Percentiles rank a stretch among this genome's conserved stretches.
These are phyloP conservation scores for Pulveroboletus sp. DNA, from an alignment of 768 basidiomycete species.

Conservation along the genomic window DNA sequence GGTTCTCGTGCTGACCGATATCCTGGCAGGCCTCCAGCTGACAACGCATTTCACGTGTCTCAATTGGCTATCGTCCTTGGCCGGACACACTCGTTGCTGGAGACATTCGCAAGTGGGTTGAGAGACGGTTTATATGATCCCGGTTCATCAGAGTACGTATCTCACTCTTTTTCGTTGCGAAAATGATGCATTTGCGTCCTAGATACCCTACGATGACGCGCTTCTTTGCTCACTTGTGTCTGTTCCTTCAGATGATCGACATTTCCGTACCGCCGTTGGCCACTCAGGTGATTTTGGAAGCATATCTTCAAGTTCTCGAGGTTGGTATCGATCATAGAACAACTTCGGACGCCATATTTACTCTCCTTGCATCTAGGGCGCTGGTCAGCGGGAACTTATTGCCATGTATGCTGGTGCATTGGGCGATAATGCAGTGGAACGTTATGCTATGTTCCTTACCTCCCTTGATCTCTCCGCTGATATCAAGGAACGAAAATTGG, in stretches of 20 bases:
- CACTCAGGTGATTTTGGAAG: constrained; percentile 80
- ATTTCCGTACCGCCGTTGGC: constrained; percentile 68
- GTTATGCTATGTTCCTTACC: constrained; percentile 88
- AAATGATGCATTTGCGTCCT: constrained; percentile 2
- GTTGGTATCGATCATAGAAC: constrained; percentile 33
- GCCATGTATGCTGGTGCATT: constrained; percentile 92
- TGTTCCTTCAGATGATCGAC: constrained; percentile 84
- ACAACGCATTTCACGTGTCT: constrained; percentile 78
- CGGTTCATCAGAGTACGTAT: constrained; percentile 54
- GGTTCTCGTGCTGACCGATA: constrained; percentile 2
- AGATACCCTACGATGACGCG: constrained; percentile 75
- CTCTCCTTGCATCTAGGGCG: constrained; percentile 40
- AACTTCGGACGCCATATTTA: neutral
- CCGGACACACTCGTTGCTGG: constrained; percentile 63
- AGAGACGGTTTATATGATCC: constrained; percentile 47
- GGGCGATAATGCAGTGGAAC: constrained; percentile 87
- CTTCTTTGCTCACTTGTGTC: constrained; percentile 92
- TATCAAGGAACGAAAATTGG: constrained; percentile 59
- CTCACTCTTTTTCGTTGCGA: constrained; percentile 2
- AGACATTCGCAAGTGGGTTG: constrained; percentile 62
- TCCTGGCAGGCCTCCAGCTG: constrained; percentile 49
- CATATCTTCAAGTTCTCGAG: constrained; percentile 87
- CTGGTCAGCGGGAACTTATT: constrained; percentile 81
- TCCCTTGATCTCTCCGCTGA: constrained; percentile 67
- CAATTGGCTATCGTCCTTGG: constrained; percentile 78